phyloP scores from a whole-genome alignment of 352 stramenopile genomes.

The Globisporangium uncinulatum region DNA sequence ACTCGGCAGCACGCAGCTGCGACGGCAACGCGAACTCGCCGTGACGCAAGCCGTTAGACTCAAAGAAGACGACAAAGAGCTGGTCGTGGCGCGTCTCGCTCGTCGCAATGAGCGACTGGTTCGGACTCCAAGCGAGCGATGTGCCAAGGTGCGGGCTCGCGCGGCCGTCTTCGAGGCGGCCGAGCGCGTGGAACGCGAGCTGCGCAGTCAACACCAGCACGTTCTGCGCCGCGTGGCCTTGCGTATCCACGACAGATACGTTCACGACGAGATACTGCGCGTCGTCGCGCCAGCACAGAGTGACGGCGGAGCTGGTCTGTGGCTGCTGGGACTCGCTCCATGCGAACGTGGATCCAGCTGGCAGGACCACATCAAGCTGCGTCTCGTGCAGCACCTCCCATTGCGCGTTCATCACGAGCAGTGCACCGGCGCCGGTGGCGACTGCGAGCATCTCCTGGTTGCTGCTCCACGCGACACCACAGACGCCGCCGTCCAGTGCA shows the following conservation, averaged over 20 bases:
- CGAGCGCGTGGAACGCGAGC: constrained; percentile 53
- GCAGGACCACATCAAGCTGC: constrained; percentile 30
- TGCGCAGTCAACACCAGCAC: constrained; percentile 53
- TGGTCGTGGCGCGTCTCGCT: constrained; percentile 50
- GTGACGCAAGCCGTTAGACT: constrained; percentile 76
- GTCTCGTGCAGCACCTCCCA: constrained; percentile 77
- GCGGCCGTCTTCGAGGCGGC: constrained; percentile 67
- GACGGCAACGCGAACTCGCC: constrained; percentile 62
- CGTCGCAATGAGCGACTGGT: constrained; percentile 67
- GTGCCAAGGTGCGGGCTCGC: constrained; percentile 36
- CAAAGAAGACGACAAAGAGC: constrained; percentile 76
- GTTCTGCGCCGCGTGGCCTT: constrained; percentile 23
- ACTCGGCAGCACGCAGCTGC: constrained; percentile 23
- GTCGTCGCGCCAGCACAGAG: constrained; percentile 70
- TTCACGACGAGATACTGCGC: constrained; percentile 63
- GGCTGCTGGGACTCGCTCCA: not conserved
- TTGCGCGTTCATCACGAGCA: constrained; percentile 73
- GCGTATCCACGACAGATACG: constrained; percentile 16
- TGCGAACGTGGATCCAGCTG: constrained; percentile 12
- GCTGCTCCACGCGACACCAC: constrained; percentile 55
- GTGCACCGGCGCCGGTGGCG: constrained; percentile 42
- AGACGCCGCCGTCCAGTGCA: constrained; percentile 51
- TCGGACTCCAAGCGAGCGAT: constrained; percentile 62
- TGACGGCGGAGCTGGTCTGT: constrained; percentile 7
- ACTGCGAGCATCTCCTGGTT: constrained; percentile 70